Conservation (phyloP, 371 early-diverging fungal species). For the Mycotypha africana region DNA sequence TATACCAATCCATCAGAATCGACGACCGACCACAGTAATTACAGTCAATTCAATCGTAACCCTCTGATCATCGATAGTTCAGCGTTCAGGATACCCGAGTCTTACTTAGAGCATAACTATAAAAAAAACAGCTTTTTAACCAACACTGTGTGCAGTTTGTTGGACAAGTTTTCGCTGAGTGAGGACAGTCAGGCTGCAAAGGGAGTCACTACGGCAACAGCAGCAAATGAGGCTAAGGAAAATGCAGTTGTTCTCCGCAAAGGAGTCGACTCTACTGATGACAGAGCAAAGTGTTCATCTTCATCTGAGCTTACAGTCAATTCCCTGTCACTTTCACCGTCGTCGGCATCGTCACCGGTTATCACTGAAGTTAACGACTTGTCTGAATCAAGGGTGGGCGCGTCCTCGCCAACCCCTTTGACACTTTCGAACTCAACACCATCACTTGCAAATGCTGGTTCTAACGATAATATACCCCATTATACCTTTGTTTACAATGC, state of each 20-base stretch:
- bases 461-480: too few relatives aligned
- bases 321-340: too few relatives aligned
- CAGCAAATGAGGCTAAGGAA: background rate
- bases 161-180: background rate
- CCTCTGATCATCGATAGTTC: too few relatives aligned
- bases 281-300: background rate
- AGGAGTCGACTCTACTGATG: background rate
- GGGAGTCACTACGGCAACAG: background rate
- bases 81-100: background rate
- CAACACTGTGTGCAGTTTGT: background rate
- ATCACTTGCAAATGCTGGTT: background rate
- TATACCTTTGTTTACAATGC: slow-evolving; percentile 8
- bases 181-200: background rate
- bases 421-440: background rate
- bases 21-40: background rate
- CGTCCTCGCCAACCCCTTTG: background rate
- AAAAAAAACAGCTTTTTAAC: background rate
- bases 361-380: background rate
- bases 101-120: background rate
- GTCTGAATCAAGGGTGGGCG: background rate
- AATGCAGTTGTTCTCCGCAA: background rate
- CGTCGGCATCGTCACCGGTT: too few relatives aligned
- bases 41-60: background rate
- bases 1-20: background rate
- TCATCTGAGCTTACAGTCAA: too few relatives aligned